Conservation (phyloP, 1,139 yeast genomes). For the Blastobotrys ciferrii region DNA sequence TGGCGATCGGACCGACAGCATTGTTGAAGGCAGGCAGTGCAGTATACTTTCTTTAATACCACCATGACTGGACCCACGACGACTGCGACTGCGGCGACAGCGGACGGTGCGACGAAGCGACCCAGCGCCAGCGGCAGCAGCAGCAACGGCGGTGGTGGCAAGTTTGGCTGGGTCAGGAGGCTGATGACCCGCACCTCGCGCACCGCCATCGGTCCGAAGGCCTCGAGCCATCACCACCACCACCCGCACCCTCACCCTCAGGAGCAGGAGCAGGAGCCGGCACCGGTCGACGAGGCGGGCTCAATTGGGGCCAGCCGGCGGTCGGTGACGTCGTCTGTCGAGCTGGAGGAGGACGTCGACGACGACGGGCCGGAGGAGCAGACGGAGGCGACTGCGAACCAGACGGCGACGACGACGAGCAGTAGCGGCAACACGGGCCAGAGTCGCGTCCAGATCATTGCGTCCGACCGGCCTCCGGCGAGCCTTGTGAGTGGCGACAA, state of each 20-base stretch:
- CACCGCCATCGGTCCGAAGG: conserved; percentile 1
- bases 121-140: neutral
- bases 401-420: neutral
- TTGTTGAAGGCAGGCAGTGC: no score
- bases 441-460: conserved; percentile 26
- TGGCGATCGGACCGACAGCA: no score
- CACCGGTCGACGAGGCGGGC: neutral
- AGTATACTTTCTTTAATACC: conserved; percentile 5
- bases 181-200: conserved; percentile 19
- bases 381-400: neutral
- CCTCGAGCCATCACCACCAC: conserved; percentile 1
- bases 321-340: neutral
- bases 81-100: conserved; percentile 7
- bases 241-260: neutral
- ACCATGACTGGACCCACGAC: conserved; percentile 11
- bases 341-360: neutral
- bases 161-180: conserved; percentile 27
- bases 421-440: conserved; percentile 7
- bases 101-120: neutral
- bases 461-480: conserved; percentile 13
- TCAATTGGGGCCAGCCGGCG: neutral
- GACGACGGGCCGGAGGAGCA: neutral
- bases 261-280: neutral
- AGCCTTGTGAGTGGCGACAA: conserved; percentile 10
- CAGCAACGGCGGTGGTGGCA: conserved; percentile 15